A percentile compares a stretch with the other conserved stretches of the same genome.
Conservation (phyloP, 345 rosid species). For the Turritis glabra region DNA sequence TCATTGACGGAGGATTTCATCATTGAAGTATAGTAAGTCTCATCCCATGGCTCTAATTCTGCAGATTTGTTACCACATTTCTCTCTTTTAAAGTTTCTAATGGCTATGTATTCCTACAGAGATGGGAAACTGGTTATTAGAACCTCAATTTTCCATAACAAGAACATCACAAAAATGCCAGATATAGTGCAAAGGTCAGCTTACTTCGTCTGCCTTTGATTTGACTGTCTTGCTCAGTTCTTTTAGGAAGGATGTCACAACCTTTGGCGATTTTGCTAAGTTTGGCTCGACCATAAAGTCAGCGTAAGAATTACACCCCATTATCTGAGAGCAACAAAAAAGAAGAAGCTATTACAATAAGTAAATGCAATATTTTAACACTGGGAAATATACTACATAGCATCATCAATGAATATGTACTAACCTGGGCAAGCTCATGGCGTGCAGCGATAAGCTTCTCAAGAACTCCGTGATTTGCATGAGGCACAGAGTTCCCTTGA, state of each 20-base stretch:
- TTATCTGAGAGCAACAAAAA: conserved; percentile 51
- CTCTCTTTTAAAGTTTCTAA: conserved; percentile 65
- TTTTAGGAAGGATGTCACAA: conserved; percentile 70
- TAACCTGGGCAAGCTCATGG: conserved; percentile 90
- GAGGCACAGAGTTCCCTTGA: conserved; percentile 79
- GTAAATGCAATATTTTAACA: background rate
- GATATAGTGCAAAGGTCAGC: background rate
- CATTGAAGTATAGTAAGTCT: conserved; percentile 73
- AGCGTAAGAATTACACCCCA: conserved; percentile 74
- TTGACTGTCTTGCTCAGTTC: conserved; percentile 78
- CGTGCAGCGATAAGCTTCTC: conserved; percentile 74
- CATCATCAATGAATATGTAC: conserved; percentile 12
- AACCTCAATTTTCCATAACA: conserved; percentile 1
- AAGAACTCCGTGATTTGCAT: conserved; percentile 73
- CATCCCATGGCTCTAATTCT: conserved; percentile 97
- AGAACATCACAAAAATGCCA: background rate
- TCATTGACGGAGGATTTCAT: conserved; percentile 79
- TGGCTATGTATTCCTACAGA: conserved; percentile 65
- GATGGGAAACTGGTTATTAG: conserved; percentile 26
- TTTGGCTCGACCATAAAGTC: conserved; percentile 68
- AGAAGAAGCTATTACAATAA: background rate
- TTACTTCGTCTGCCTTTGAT: conserved; percentile 82
- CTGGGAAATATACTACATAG: background rate
- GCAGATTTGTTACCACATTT: conserved; percentile 48
- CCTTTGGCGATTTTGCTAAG: conserved; percentile 82